These are phyloP conservation scores for Aspergillus alliaceus DNA, from an alignment of 2,329 filamentous ascomycete species.

Conservation along the genomic window DNA sequence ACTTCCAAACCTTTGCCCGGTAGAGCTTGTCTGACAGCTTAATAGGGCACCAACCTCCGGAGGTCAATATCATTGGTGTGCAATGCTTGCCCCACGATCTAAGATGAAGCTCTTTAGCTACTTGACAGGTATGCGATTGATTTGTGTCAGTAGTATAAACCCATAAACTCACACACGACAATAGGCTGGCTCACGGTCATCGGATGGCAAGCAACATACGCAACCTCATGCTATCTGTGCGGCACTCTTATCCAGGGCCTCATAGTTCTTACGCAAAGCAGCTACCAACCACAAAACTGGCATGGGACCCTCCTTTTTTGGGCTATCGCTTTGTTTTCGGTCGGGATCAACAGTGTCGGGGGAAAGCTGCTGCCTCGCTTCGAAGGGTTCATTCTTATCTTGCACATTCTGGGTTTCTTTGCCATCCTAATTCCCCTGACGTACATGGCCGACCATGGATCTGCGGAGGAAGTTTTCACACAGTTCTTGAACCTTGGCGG, in stretches of 20 bases:
- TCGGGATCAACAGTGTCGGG: constrained; percentile 47
- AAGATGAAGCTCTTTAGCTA: constrained; percentile 41
- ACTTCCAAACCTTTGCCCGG: neutral
- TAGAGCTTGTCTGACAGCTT: neutral
- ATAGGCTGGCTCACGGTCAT: constrained; percentile 43
- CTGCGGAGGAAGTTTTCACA: constrained; percentile 47
- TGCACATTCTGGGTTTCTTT: constrained; percentile 56
- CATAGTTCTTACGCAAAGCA: constrained; percentile 35
- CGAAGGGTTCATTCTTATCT: constrained; percentile 48
- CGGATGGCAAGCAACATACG: constrained; percentile 46
- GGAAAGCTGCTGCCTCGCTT: no score
- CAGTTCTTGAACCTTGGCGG: constrained; percentile 49
- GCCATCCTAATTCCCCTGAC: constrained; percentile 51
- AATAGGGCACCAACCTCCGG: constrained; percentile 34
- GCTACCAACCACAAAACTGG: constrained; percentile 44
- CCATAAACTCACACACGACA: neutral
- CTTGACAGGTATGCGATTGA: constrained; percentile 26
- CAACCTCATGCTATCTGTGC: constrained; percentile 35
- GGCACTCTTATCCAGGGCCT: constrained; percentile 39
- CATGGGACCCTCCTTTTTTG: no score
- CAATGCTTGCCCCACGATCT: constrained; percentile 39
- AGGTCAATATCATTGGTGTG: constrained; percentile 44
- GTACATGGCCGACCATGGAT: constrained; percentile 42
- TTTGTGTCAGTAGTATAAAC: neutral
- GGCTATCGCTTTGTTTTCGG: no score